Conservation (phyloP, 306 rosid genomes). For the Morella rubra region DNA sequence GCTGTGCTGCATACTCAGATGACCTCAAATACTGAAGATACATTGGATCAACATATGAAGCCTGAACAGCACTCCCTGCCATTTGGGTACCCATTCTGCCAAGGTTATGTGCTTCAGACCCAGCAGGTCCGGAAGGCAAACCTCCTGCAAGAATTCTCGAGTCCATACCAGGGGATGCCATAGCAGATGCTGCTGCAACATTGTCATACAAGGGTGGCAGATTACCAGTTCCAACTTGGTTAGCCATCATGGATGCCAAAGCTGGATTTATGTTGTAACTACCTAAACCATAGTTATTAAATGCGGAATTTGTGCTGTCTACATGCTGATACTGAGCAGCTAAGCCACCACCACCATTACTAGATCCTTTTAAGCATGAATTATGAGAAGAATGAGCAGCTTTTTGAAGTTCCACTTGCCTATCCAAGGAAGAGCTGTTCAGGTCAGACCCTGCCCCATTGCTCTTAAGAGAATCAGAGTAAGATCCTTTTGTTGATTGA, state of each 20-base stretch:
- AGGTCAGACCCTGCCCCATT: conserved; percentile 48
- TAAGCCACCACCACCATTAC: conserved; percentile 59
- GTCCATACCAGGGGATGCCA: conserved; percentile 76
- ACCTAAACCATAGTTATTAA: conserved; percentile 59
- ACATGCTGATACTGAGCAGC: conserved; percentile 64
- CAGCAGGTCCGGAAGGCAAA: conserved; percentile 53
- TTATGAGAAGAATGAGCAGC: conserved; percentile 43
- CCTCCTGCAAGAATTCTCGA: conserved; percentile 71
- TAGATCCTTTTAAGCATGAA: conserved; percentile 62
- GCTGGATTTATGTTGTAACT: conserved; percentile 77
- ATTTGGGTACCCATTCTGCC: conserved; percentile 74
- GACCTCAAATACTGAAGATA: conserved; percentile 84
- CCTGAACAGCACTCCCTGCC: conserved; percentile 65
- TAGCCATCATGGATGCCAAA: conserved; percentile 72
- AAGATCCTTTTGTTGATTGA: conserved; percentile 43
- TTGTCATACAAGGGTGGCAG: conserved; percentile 73
- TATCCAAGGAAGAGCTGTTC: conserved; percentile 43
- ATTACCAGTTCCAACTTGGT: conserved; percentile 73
- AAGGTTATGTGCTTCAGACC: conserved; percentile 61
- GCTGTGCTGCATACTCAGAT: conserved; percentile 84
- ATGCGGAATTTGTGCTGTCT: conserved; percentile 63
- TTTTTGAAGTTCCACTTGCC: conserved; percentile 62
- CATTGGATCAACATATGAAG: conserved; percentile 80
- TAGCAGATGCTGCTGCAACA: conserved; percentile 69
- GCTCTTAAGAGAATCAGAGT: conserved; percentile 51